Evolutionary conservation across 768 basidiomycete genomes (phyloP).

Genomic region (Boletus rubroflammeus): DNA sequence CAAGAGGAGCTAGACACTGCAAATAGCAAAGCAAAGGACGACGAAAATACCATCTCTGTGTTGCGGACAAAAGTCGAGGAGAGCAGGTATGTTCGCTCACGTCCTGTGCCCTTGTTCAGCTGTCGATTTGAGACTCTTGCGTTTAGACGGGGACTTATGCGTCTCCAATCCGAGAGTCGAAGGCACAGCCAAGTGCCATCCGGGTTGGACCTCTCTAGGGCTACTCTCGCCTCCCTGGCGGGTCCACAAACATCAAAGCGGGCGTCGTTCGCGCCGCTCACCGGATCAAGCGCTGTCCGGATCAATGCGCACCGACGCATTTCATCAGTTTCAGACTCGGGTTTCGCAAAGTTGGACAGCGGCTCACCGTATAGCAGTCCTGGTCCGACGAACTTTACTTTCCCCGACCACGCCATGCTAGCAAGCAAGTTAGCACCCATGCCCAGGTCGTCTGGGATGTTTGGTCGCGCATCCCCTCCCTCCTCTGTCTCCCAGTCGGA

Average conservation of each 20-base stretch:
- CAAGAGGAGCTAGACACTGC: slow-evolving; percentile 56
- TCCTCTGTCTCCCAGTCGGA: slow-evolving; percentile 31
- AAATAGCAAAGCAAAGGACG: slow-evolving; percentile 55
- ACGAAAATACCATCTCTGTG: slow-evolving; percentile 72
- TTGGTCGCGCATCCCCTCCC: slow-evolving; percentile 48
- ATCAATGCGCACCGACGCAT: slow-evolving; percentile 60
- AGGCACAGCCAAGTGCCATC: slow-evolving; percentile 52
- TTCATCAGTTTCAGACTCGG: slow-evolving; percentile 71
- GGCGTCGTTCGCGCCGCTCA: slow-evolving; percentile 72
- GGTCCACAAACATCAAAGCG: slow-evolving; percentile 60
- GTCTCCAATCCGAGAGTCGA: slow-evolving; percentile 74
- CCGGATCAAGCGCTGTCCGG: slow-evolving; percentile 47
- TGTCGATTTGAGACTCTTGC: slow-evolving; percentile 5
- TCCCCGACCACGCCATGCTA: slow-evolving; percentile 30
- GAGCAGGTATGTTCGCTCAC: slow-evolving; percentile 55
- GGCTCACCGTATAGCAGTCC: slow-evolving; percentile 31
- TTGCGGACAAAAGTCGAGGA: slow-evolving; percentile 84
- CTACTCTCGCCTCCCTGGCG: slow-evolving; percentile 35
- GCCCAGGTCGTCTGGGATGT: slow-evolving; percentile 46
- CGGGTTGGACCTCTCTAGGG: slow-evolving; percentile 55
- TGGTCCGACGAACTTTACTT: slow-evolving; percentile 34
- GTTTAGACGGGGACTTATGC: slow-evolving; percentile 77
- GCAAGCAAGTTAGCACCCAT: slow-evolving; percentile 23
- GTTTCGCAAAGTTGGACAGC: slow-evolving; percentile 34
- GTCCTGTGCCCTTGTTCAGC: neutral